These are phyloP conservation scores for Alternaria gansuensis DNA, from an alignment of 2,329 filamentous ascomycete genomes.

Conservation along the genomic window DNA sequence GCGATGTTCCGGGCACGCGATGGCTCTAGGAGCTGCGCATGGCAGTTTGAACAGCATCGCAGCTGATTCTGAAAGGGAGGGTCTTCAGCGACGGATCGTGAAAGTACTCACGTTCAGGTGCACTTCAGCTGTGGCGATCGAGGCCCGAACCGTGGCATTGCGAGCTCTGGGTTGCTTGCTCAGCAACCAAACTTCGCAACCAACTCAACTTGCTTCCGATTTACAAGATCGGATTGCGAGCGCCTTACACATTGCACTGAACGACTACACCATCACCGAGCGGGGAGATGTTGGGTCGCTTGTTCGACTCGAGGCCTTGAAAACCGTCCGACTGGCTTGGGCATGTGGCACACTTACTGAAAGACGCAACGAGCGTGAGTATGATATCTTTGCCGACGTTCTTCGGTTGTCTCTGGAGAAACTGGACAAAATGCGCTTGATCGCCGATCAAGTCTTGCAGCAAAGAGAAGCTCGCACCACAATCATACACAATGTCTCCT, in stretches of 20 bases:
- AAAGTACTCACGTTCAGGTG: constrained; percentile 50
- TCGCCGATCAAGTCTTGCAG: constrained; percentile 40
- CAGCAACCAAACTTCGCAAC: constrained; percentile 15
- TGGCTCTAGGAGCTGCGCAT: constrained; percentile 56
- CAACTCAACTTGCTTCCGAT: constrained; percentile 20
- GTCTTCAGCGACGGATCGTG: constrained; percentile 42
- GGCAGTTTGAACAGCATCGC: constrained; percentile 23
- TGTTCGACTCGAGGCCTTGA: constrained; percentile 80
- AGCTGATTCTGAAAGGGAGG: not conserved
- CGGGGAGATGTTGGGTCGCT: constrained; percentile 90
- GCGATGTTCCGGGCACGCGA: constrained; percentile 54
- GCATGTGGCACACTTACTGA: constrained; percentile 27
- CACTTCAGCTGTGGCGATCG: constrained; percentile 51
- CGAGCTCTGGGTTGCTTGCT: constrained; percentile 52
- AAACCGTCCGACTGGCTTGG: constrained; percentile 64
- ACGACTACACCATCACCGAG: constrained; percentile 91
- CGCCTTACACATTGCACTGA: constrained; percentile 63
- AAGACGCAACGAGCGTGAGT: constrained; percentile 22
- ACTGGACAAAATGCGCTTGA: constrained; percentile 78
- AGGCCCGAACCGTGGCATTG: constrained; percentile 57
- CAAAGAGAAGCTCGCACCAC: constrained; percentile 14
- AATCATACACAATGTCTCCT: constrained; percentile 60
- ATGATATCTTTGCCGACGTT: constrained; percentile 52
- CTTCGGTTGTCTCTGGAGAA: constrained; percentile 85
- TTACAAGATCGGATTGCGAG: constrained; percentile 37